phyloP scores from a whole-genome alignment of 257 asterid genomes.

The Fraxinus cuspidata region DNA sequence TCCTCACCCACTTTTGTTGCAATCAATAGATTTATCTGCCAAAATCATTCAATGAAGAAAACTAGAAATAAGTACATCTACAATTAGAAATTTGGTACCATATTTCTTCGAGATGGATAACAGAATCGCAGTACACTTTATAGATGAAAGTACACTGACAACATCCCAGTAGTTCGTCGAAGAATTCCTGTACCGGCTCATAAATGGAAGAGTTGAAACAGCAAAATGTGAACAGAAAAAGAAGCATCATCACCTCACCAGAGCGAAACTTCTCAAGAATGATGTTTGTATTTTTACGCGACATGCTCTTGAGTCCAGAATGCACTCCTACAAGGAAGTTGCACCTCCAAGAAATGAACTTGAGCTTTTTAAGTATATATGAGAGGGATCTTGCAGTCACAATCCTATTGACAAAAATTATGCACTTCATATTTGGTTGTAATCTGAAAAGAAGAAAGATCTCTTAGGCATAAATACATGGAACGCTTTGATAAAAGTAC shows the following conservation, averaged over 20 bases:
- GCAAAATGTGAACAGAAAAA: conserved; percentile 5
- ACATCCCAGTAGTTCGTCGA: conserved; percentile 11
- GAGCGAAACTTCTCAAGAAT: conserved; percentile 86
- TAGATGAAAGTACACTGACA: conserved; percentile 7
- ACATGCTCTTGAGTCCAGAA: conserved; percentile 63
- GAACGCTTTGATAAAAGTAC: not conserved
- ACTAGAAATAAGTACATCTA: conserved; percentile 17
- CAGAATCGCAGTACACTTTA: conserved; percentile 14
- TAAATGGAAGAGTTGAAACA: conserved; percentile 16
- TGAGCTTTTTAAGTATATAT: conserved; percentile 59
- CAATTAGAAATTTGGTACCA: not conserved
- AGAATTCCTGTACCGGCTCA: conserved; percentile 1
- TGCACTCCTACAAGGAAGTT: conserved; percentile 87
- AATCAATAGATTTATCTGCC: conserved; percentile 87
- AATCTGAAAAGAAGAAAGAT: conserved; percentile 55
- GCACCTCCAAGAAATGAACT: conserved; percentile 80
- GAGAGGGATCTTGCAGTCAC: conserved; percentile 89
- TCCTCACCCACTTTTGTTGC: conserved; percentile 99
- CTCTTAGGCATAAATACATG: conserved; percentile 18
- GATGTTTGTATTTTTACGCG: conserved; percentile 62
- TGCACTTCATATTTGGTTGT: conserved; percentile 87
- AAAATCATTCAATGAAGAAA: conserved; percentile 29
- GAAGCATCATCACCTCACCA: conserved; percentile 74
- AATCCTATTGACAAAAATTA: conserved; percentile 89
- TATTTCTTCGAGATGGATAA: conserved; percentile 18